Evolutionary conservation across 2,329 filamentous ascomycete species (phyloP).

Genomic region (Aspergillus sp.): DNA sequence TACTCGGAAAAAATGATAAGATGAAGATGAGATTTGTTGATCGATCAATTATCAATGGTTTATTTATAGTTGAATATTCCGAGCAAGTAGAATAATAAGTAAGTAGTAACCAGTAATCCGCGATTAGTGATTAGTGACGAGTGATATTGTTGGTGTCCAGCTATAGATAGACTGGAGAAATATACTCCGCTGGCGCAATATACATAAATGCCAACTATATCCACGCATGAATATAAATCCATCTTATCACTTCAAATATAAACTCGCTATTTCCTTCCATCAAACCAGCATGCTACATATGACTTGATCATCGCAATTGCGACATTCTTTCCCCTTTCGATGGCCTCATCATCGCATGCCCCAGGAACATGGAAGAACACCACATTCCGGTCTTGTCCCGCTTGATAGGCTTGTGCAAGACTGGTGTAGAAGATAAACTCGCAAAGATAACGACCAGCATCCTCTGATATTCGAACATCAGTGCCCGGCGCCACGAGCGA

Average conservation of each 20-base stretch:
- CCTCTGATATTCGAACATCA: slow-evolving; percentile 57
- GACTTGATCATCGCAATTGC: slow-evolving; percentile 40
- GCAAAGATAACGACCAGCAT: slow-evolving; percentile 70
- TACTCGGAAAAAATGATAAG: too few species aligned
- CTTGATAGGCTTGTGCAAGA: slow-evolving; percentile 42
- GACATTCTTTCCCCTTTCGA: slow-evolving; percentile 36
- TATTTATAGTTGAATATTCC: too few species aligned
- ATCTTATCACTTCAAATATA: neutral
- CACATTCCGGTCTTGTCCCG: slow-evolving; percentile 41
- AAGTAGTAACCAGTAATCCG: too few species aligned
- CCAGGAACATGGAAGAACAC: slow-evolving; percentile 71
- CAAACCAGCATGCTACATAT: slow-evolving; percentile 37
- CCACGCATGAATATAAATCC: neutral
- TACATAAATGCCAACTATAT: neutral
- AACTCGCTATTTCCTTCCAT: slow-evolving; percentile 10
- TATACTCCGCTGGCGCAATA: too few species aligned
- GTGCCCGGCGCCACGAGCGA: slow-evolving; percentile 22
- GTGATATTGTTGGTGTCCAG: too few species aligned
- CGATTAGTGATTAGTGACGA: too few species aligned
- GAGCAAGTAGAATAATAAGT: too few species aligned
- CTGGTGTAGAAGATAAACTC: slow-evolving; percentile 75
- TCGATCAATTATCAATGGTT: too few species aligned
- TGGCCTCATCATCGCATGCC: slow-evolving; percentile 46
- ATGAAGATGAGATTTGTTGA: too few species aligned
- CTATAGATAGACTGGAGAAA: too few species aligned